A percentile compares a stretch with the other conserved stretches of the same genome.
Conservation (phyloP, 495 filamentous ascomycete genomes). For the Chaetomidium leptoderma region DNA sequence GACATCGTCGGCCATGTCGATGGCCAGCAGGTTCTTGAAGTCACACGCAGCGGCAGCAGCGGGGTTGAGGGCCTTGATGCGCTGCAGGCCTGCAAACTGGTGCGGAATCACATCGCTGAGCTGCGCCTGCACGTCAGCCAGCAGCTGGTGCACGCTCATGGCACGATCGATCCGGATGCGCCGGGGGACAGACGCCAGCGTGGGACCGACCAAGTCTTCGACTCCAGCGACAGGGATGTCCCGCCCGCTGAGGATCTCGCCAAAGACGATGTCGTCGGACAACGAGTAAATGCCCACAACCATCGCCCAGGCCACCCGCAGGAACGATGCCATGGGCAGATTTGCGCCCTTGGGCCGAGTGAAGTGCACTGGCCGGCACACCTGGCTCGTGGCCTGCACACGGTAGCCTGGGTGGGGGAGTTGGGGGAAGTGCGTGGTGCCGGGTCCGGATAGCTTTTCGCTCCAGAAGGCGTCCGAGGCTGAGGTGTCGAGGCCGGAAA, state of each 20-base stretch:
- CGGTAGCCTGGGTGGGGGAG: slow-evolving; percentile 25
- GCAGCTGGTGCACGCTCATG: slow-evolving; percentile 27
- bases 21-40: slow-evolving; percentile 55
- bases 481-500: slow-evolving; percentile 13
- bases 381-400: slow-evolving; percentile 22
- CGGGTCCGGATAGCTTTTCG: slow-evolving; percentile 18
- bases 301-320: slow-evolving; percentile 41
- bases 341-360: slow-evolving; percentile 12
- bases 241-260: slow-evolving; percentile 50
- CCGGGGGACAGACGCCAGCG: slow-evolving; percentile 57
- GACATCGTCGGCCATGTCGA: slow-evolving; percentile 40
- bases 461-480: slow-evolving; percentile 24
- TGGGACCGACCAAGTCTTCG: slow-evolving; percentile 47
- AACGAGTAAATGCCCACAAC: slow-evolving; percentile 30
- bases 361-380: slow-evolving; percentile 5
- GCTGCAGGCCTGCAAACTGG: slow-evolving; percentile 59
- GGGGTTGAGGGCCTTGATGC: slow-evolving; percentile 51
- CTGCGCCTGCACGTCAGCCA: slow-evolving; percentile 46
- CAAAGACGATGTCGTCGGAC: slow-evolving; percentile 46
- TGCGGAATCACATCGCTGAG: slow-evolving; percentile 48
- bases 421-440: slow-evolving; percentile 27
- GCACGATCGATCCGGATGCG: slow-evolving; percentile 40
- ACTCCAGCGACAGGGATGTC: slow-evolving; percentile 44
- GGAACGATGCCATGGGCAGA: slow-evolving; percentile 30
- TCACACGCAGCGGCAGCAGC: slow-evolving; percentile 55